phyloP scores from a whole-genome alignment of 352 stramenopile species.

The Phytophthora lateralis region DNA sequence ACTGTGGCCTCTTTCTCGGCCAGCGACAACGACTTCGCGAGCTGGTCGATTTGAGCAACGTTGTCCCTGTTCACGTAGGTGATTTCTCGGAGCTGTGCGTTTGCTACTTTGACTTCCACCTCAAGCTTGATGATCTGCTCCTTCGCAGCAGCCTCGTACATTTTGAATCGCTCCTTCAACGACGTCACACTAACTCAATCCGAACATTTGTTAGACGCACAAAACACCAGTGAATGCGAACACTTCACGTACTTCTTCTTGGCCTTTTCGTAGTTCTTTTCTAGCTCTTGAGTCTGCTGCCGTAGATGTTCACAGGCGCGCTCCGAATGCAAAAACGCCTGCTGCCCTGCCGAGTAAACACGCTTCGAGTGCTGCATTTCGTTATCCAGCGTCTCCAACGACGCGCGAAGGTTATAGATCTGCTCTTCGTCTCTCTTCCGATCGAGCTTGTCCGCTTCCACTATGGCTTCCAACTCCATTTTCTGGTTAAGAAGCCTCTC shows the following conservation, averaged over 20 bases:
- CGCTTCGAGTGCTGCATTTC: constrained; percentile 85
- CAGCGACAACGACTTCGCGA: constrained; percentile 60
- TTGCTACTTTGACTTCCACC: constrained; percentile 80
- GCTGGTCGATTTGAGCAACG: constrained; percentile 56
- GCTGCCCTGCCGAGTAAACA: constrained; percentile 76
- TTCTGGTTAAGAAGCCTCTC: constrained; percentile 82
- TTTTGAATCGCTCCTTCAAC: constrained; percentile 73
- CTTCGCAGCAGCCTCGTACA: constrained; percentile 78
- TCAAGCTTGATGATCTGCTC: constrained; percentile 83
- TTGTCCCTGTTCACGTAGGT: constrained; percentile 82
- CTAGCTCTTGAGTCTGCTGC: constrained; percentile 64
- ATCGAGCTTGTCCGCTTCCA: constrained; percentile 64
- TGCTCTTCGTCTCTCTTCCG: constrained; percentile 71
- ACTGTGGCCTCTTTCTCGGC: constrained; percentile 54
- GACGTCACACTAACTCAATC: constrained; percentile 57
- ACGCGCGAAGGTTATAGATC: constrained; percentile 66
- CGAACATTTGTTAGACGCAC: background rate
- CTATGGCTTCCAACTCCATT: constrained; percentile 66
- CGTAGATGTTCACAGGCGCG: constrained; percentile 73
- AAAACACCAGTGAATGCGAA: background rate
- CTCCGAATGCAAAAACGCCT: constrained; percentile 78
- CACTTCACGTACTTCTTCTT: constrained; percentile 61
- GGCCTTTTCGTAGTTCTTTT: constrained; percentile 79
- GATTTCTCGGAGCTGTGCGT: constrained; percentile 71
- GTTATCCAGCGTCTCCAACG: constrained; percentile 69